phyloP scores from a whole-genome alignment of 257 asterid species.

The Nicotiana knightiana region DNA sequence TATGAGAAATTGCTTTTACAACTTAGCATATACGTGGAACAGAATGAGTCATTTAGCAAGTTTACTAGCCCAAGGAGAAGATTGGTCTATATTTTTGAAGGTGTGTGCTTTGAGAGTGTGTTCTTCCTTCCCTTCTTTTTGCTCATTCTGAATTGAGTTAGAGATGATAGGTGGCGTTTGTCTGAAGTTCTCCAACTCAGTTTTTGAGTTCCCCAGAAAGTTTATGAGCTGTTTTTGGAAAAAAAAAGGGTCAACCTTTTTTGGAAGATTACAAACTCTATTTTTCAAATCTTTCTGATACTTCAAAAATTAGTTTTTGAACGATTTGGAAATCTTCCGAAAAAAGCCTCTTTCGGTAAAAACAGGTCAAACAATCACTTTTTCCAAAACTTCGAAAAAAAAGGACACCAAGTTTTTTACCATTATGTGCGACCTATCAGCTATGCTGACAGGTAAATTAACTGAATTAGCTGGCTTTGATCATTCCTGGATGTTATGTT shows the following conservation, averaged over 20 bases:
- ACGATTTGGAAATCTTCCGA: not conserved
- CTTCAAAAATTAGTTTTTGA: not conserved
- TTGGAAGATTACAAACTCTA: not conserved
- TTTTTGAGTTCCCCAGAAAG: no score
- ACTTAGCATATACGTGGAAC: constrained; percentile 51
- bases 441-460: no score
- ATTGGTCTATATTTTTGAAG: constrained; percentile 72
- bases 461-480: not conserved
- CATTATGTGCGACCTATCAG: no score
- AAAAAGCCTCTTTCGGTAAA: not conserved
- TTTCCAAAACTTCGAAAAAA: not conserved
- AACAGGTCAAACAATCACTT: not conserved
- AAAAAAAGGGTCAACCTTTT: not conserved
- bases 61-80: constrained; percentile 73
- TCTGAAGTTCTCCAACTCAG: not conserved
- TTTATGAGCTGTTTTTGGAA: no score
- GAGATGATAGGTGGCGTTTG: not conserved
- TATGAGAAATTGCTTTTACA: constrained; percentile 45
- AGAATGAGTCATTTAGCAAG: constrained; percentile 40
- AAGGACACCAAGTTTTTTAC: no score
- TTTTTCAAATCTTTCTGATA: not conserved
- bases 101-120: constrained; percentile 22
- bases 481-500: not conserved
- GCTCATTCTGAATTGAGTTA: not conserved
- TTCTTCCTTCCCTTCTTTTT: not conserved